Conservation (phyloP, 176 grass and related monocot genomes). For the Raddia guianensis region DNA sequence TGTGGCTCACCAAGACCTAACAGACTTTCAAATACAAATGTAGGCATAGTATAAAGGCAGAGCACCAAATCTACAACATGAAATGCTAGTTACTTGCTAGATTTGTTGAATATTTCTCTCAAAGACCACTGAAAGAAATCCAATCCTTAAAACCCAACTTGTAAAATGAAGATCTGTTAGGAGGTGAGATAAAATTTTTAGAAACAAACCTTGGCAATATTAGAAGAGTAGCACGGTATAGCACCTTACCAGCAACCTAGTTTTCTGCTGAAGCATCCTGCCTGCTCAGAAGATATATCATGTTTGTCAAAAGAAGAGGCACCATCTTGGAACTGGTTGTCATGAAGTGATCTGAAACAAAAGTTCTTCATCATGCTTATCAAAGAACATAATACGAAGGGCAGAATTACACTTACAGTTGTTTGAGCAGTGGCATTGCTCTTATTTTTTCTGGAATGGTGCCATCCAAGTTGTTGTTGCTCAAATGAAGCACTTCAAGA, state of each 20-base stretch:
- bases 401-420: conserved; percentile 49
- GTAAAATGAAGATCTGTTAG: conserved; percentile 30
- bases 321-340: conserved; percentile 52
- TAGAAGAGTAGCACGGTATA: conserved; percentile 9
- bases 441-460: conserved; percentile 67
- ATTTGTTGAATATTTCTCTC: conserved; percentile 40
- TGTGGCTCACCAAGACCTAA: conserved; percentile 47
- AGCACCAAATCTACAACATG: conserved; percentile 31
- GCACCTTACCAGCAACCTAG: conserved; percentile 57
- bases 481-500: conserved; percentile 86
- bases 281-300: conserved; percentile 29
- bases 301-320: conserved; percentile 29
- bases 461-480: conserved; percentile 74
- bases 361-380: conserved; percentile 23
- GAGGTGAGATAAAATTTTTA: conserved; percentile 34
- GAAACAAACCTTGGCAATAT: conserved; percentile 24
- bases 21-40: conserved; percentile 32
- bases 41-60: not conserved
- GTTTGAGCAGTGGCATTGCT: conserved; percentile 71
- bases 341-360: conserved; percentile 55
- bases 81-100: conserved; percentile 52
- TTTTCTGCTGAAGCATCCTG: conserved; percentile 61
- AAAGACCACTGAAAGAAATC: conserved; percentile 33
- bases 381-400: not conserved
- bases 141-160: conserved; percentile 42